phyloP scores from a whole-genome alignment of 352 stramenopile species.

The Aphanomyces euteiches region DNA sequence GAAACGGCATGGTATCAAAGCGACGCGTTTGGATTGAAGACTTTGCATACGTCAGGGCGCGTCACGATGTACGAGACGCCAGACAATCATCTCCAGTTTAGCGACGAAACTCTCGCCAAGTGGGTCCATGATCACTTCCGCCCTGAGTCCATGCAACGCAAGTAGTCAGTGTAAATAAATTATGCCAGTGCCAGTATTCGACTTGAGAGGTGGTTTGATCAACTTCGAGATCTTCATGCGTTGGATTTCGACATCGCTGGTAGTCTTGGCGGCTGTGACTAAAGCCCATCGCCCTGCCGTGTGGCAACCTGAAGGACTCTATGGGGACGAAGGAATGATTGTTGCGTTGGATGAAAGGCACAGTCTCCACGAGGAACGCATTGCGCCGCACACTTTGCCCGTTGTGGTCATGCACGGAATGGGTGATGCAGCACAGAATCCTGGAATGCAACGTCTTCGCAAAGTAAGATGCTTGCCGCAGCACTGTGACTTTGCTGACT shows the following conservation, averaged over 20 bases:
- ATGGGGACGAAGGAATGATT: constrained; percentile 5
- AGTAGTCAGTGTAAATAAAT: constrained; percentile 16
- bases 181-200: not conserved
- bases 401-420: constrained; percentile 92
- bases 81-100: constrained; percentile 91
- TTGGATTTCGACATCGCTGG: not conserved
- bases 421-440: constrained; percentile 90
- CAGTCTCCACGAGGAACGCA: too few relatives aligned
- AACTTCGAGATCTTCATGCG: not conserved
- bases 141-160: constrained; percentile 4
- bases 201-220: not conserved
- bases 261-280: not conserved
- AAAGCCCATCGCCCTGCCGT: not conserved
- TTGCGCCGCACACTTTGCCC: constrained; percentile 30
- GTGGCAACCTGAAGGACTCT: constrained; percentile 5
- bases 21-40: constrained; percentile 90
- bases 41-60: constrained; percentile 82
- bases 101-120: constrained; percentile 68
- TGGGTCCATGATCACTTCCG: constrained; percentile 82
- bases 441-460: constrained; percentile 82
- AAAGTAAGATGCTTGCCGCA: constrained; percentile 40
- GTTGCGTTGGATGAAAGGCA: not conserved
- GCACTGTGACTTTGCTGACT: not conserved
- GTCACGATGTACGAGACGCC: constrained; percentile 86
- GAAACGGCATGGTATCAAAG: constrained; percentile 91